These are phyloP conservation scores for Euphrasia arctica DNA, from an alignment of 305 asterid species.

Conservation along the genomic window DNA sequence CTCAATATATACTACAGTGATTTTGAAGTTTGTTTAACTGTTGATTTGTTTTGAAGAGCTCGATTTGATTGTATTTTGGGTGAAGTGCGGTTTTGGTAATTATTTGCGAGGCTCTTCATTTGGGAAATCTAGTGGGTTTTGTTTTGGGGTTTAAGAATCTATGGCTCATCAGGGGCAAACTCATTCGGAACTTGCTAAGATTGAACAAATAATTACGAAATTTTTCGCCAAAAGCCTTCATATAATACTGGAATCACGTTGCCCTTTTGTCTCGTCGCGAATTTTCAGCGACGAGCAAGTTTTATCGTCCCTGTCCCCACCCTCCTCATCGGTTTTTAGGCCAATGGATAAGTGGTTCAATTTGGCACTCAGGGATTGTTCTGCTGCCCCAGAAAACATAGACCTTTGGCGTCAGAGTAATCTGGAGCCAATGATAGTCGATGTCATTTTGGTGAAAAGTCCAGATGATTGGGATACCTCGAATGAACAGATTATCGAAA, in stretches of 20 bases:
- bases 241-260: constrained; percentile 82
- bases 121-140: constrained; percentile 11
- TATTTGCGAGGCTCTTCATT: background rate
- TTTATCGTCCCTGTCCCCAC: constrained; percentile 61
- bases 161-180: constrained; percentile 65
- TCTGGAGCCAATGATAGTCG: constrained; percentile 80
- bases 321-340: constrained; percentile 61
- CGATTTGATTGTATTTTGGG: constrained; percentile 24
- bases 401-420: constrained; percentile 84
- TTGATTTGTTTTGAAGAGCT: constrained; percentile 15
- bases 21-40: constrained; percentile 16
- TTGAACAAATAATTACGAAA: constrained; percentile 84
- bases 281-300: constrained; percentile 75
- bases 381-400: constrained; percentile 78
- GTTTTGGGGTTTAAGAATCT: constrained; percentile 14
- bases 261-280: constrained; percentile 79
- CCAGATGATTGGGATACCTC: constrained; percentile 52
- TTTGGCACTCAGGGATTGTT: constrained; percentile 74
- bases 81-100: constrained; percentile 12
- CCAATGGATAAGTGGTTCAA: constrained; percentile 90
- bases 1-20: background rate
- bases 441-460: constrained; percentile 58
- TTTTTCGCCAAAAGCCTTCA: constrained; percentile 85
- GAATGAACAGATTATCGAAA: constrained; percentile 68
- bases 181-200: constrained; percentile 73